Evolutionary conservation across 129 eudicot species (phyloP).

Genomic region (Glebionis coronaria): DNA sequence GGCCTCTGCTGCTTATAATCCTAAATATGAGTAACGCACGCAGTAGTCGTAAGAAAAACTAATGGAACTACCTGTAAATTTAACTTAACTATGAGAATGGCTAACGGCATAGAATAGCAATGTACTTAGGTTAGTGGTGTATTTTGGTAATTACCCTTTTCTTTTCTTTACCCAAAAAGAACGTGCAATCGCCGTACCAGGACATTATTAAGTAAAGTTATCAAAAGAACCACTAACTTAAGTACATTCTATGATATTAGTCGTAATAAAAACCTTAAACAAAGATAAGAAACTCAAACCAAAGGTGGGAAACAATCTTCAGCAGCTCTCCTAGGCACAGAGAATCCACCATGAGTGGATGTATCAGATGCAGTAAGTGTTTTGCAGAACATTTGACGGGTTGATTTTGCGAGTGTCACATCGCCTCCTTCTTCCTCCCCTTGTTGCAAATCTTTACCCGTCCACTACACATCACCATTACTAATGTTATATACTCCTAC

Average conservation of each 20-base stretch:
- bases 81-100: no score
- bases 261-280: background rate
- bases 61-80: no score
- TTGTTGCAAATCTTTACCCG: conserved; percentile 40
- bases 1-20: conserved; percentile 94
- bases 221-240: no score
- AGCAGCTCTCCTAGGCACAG: conserved; percentile 90
- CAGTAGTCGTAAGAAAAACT: no score
- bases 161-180: no score
- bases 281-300: conserved; percentile 34
- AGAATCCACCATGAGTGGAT: conserved; percentile 96
- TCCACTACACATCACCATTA: conserved; percentile 23
- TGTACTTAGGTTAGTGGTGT: no score
- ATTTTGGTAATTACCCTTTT: background rate
- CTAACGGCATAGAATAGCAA: no score
- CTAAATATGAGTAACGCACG: conserved; percentile 23
- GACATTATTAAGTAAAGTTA: no score
- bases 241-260: background rate
- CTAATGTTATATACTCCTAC: background rate
- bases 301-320: conserved; percentile 90
- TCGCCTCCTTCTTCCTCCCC: conserved; percentile 59
- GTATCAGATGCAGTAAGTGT: conserved; percentile 97
- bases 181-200: no score
- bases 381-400: conserved; percentile 94
- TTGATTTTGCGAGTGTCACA: conserved; percentile 41